Evolutionary conservation across 257 asterid genomes (phyloP), one percentile per base, ranked within the genome.

Genomic region (Solanum sitiens): DNA sequence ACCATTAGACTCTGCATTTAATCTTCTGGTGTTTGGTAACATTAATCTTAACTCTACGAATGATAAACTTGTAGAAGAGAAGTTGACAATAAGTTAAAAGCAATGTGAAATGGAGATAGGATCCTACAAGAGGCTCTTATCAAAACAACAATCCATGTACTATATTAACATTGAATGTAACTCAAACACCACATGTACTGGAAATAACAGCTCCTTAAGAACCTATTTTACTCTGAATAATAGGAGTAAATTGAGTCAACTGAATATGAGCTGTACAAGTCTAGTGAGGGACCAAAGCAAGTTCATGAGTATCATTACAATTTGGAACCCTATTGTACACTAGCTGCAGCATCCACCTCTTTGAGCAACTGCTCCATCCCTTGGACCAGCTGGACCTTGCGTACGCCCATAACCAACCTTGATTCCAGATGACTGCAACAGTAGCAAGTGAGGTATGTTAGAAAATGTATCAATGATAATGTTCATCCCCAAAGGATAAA

Each of bases 361-460:
- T 83, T 93, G 95, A 67, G 94, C 91, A 71, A 93, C 94, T 27
- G 96, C 83, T 83, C 94, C 95, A 85, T 92, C 96, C 90, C 96
- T 92, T 53, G 91, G 92, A 79, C 96, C 95, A 10, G 93, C 87
- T 10, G 88, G 87, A 83, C 95, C 97, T 83, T 89, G 98, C 11
- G 93, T 83, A 12, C 93, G 94, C 47, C 97, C 96, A 70, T 92
- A 92, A 47, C 98, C 98, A 40, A 95, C 91, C 92, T 93, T 95
- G 85, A 95, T 95, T 65, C 98, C 98, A 39, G 95, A 95, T 42
- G 96, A 91, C 98, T 95, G 93, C 91, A 90, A 70, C 67, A 75
- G 12, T 37, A 89, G 23, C 6, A 50, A 18, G 30, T 80, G 85
- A 47, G 18, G n/a, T 50, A 82, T 27, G 45, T 30, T 30, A 18